Percentiles rank a stretch among this genome's conserved stretches.
Conservation (phyloP, 108 stramenopile genomes). For the Parietichytrium sp. region DNA sequence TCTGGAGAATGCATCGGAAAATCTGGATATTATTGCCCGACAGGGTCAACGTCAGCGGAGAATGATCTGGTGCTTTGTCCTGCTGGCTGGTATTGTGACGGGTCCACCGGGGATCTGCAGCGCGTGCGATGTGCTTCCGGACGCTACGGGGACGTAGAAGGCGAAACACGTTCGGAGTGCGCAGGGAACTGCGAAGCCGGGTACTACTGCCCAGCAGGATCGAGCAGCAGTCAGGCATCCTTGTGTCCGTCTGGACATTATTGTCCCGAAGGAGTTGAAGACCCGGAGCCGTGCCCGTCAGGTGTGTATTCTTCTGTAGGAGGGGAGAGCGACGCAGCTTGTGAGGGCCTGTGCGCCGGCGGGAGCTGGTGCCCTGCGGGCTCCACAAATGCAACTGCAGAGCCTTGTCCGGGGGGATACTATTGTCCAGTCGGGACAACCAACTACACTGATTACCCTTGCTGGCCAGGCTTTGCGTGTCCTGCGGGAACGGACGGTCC, state of each 20-base stretch:
- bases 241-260: not conserved
- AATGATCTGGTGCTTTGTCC: not conserved
- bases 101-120: not conserved
- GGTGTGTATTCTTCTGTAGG: too few species aligned
- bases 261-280: not conserved
- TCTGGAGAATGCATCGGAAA: not conserved
- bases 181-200: not conserved
- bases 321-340: too few species aligned
- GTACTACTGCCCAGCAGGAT: conserved; percentile 24
- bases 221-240: not conserved
- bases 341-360: not conserved
- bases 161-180: too few species aligned
- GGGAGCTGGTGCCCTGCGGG: not conserved
- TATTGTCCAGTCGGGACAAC: not conserved
- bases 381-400: not conserved
- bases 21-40: conserved; percentile 18
- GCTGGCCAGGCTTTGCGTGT: too few species aligned
- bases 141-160: not conserved
- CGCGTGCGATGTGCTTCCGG: not conserved
- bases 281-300: not conserved
- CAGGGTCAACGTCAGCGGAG: not conserved
- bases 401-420: not conserved
- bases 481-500: too few species aligned
- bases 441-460: too few species aligned
- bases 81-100: not conserved